phyloP scores from a whole-genome alignment of 768 basidiomycete species.

The Lactarius sp. region DNA sequence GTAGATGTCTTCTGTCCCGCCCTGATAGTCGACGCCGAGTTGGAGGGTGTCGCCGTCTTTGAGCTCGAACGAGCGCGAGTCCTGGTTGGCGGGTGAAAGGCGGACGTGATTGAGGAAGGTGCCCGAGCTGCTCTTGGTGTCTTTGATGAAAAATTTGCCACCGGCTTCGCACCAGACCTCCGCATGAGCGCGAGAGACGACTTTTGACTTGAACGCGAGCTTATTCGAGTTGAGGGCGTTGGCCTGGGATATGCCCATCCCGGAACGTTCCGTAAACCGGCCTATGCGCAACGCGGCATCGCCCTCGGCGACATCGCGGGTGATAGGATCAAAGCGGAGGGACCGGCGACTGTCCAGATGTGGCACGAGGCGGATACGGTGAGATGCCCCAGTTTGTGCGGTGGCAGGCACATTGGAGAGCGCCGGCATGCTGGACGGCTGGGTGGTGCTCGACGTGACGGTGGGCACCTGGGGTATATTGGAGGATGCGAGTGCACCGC shows the following conservation, averaged over 20 bases:
- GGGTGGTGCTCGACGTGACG: conserved; percentile 25
- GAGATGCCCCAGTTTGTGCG: conserved; percentile 33
- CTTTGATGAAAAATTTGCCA: conserved; percentile 77
- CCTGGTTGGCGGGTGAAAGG: conserved; percentile 77
- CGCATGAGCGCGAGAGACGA: conserved; percentile 90
- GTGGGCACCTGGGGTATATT: conserved; percentile 29
- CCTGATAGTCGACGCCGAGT: conserved; percentile 96
- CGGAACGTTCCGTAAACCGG: conserved; percentile 86
- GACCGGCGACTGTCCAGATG: conserved; percentile 88
- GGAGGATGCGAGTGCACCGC: conserved; percentile 44
- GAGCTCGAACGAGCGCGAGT: conserved; percentile 69
- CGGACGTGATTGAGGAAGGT: conserved; percentile 95
- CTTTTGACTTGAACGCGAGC: conserved; percentile 92
- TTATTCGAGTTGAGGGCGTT: conserved; percentile 72
- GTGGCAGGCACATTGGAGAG: conserved; percentile 26
- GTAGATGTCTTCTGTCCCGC: conserved; percentile 94
- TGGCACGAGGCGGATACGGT: conserved; percentile 91
- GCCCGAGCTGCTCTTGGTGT: conserved; percentile 85
- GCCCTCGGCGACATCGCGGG: conserved; percentile 70
- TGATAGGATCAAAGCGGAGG: conserved; percentile 88
- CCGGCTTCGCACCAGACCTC: conserved; percentile 81
- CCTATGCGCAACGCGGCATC: conserved; percentile 80
- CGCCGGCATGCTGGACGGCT: conserved; percentile 25
- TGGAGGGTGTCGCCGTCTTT: conserved; percentile 94
- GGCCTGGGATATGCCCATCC: conserved; percentile 57